phyloP scores from a whole-genome alignment of 495 filamentous ascomycete species.

The Cairneyella variabilis region DNA sequence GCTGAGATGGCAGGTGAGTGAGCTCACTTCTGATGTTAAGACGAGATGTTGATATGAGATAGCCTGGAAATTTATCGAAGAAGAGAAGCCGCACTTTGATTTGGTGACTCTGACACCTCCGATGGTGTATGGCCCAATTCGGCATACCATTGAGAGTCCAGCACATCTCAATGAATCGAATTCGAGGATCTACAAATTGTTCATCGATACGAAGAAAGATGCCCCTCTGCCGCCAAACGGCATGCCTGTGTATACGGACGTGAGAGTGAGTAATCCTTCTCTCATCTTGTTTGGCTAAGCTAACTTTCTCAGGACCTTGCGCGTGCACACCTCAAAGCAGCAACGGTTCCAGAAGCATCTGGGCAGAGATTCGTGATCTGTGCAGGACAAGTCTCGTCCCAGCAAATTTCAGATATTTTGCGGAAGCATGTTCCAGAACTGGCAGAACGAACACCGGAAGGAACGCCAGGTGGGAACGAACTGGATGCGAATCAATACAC shows the following conservation, averaged over 20 bases:
- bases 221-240: slow-evolving; percentile 12
- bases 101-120: slow-evolving; percentile 15
- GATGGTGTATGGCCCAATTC: slow-evolving; percentile 17
- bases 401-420: slow-evolving; percentile 15
- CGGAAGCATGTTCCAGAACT: slow-evolving; percentile 13
- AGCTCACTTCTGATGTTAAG: background rate
- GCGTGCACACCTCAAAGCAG: slow-evolving; percentile 10
- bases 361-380: slow-evolving; percentile 14
- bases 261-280: slow-evolving; percentile 8
- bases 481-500: slow-evolving; percentile 5
- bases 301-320: slow-evolving; percentile 15
- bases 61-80: slow-evolving; percentile 20
- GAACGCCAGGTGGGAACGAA: slow-evolving; percentile 7
- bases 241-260: slow-evolving; percentile 16
- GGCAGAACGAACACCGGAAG: slow-evolving; percentile 8
- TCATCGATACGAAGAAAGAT: slow-evolving; percentile 10
- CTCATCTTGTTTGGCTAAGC: too few species aligned
- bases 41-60: background rate
- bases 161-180: slow-evolving; percentile 17
- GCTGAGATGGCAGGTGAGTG: slow-evolving; percentile 13
- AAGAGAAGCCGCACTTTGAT: slow-evolving; percentile 17
- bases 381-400: slow-evolving; percentile 8
- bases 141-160: slow-evolving; percentile 10
- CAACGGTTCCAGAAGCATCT: slow-evolving; percentile 12
- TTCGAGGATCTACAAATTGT: slow-evolving; percentile 9